These are phyloP conservation scores for Triticum urartu DNA, from an alignment of 176 grass and related monocot genomes.

Conservation along the genomic window DNA sequence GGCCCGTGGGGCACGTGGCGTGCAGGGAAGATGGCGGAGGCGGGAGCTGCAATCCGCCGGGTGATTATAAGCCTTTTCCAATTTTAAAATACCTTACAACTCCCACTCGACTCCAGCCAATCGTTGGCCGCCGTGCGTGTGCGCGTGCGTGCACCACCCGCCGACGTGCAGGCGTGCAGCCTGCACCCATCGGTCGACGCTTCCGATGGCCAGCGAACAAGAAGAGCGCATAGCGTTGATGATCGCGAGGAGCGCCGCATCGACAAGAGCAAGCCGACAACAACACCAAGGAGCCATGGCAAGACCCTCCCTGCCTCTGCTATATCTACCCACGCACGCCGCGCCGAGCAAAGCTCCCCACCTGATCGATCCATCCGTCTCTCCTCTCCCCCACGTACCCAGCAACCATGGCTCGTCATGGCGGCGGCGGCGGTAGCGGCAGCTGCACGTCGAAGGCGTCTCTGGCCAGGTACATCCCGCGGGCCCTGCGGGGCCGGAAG, in stretches of 20 bases:
- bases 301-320: too few species aligned
- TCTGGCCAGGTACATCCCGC: conserved; percentile 20
- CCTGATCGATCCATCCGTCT: too few species aligned
- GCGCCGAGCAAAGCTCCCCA: conserved; percentile 2
- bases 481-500: neutral
- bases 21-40: too few species aligned
- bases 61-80: too few species aligned
- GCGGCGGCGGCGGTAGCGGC: neutral
- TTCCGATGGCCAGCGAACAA: conserved; percentile 32
- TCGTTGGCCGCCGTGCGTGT: neutral
- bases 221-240: neutral
- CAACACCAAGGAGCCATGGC: neutral
- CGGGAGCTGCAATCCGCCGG: too few species aligned
- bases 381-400: too few species aligned
- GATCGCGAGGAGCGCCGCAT: conserved; percentile 14
- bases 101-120: neutral
- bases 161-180: too few species aligned
- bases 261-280: conserved; percentile 2
- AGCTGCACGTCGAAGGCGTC: neutral
- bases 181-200: neutral
- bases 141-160: neutral
- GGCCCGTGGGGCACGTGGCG: too few species aligned
- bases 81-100: too few species aligned
- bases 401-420: neutral
- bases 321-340: neutral